Evolutionary conservation across 1,139 yeast species (phyloP).

Genomic region (Taphrina deformans): DNA sequence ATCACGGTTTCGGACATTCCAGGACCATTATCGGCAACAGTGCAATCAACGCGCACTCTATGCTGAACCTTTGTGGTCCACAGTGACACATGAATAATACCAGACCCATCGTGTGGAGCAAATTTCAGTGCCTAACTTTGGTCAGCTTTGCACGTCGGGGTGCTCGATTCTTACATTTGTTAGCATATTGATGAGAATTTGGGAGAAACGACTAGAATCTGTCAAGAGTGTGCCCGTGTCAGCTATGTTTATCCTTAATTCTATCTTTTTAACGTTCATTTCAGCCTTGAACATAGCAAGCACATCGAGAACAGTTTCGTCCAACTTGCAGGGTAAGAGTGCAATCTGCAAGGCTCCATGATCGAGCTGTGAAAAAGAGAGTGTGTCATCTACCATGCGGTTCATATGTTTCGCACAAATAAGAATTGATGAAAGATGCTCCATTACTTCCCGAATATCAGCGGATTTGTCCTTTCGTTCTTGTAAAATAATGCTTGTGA

Average conservation of each 20-base stretch:
- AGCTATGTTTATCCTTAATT: conserved; percentile 30
- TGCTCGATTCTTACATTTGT: conserved; percentile 29
- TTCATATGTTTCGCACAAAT: conserved; percentile 39
- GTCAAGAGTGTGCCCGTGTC: background rate
- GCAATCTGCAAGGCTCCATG: conserved; percentile 38
- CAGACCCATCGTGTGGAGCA: conserved; percentile 13
- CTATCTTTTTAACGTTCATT: conserved; percentile 28
- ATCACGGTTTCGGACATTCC: conserved; percentile 18
- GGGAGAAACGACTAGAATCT: conserved; percentile 25
- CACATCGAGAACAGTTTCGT: conserved; percentile 35
- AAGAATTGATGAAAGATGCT: conserved; percentile 32
- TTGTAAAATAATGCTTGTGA: conserved; percentile 4
- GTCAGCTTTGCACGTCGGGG: too few species aligned
- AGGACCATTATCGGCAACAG: conserved; percentile 29
- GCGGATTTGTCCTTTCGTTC: background rate
- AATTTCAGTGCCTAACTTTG: background rate
- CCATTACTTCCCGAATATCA: background rate
- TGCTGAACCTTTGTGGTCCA: background rate
- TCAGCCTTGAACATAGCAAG: conserved; percentile 38
- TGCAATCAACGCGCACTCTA: background rate
- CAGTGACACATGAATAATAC: background rate
- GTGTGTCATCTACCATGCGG: conserved; percentile 38
- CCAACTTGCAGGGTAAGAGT: conserved; percentile 35
- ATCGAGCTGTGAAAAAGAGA: conserved; percentile 38
- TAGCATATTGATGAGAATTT: conserved; percentile 28